These are phyloP conservation scores for Pichia sp. DNA, from an alignment of 1,139 yeast genomes.

Conservation along the genomic window DNA sequence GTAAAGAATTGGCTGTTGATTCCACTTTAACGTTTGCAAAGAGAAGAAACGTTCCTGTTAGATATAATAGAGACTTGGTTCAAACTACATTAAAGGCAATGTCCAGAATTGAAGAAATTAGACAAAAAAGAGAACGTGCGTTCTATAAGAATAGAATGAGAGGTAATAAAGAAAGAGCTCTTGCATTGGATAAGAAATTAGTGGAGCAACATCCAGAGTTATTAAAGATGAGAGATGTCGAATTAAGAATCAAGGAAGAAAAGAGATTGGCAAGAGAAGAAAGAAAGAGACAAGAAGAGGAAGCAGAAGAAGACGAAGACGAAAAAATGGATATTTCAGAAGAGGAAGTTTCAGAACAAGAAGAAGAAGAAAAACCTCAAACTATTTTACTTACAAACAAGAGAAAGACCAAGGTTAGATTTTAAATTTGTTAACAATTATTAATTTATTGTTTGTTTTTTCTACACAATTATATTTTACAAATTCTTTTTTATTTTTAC, in stretches of 20 bases:
- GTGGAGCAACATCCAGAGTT: constrained; percentile 85
- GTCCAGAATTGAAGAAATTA: constrained; percentile 93
- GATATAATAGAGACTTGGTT: constrained; percentile 94
- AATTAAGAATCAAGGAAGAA: constrained; percentile 74
- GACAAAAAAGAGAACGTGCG: constrained; percentile 94
- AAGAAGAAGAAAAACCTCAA: constrained; percentile 52
- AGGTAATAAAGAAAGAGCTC: constrained; percentile 85
- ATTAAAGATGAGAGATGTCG: constrained; percentile 88
- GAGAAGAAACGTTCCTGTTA: constrained; percentile 95
- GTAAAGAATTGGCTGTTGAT: constrained; percentile 96
- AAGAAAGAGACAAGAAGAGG: constrained; percentile 34
- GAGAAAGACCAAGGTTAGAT: constrained; percentile 33
- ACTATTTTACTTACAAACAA: constrained; percentile 74
- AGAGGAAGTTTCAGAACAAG: constrained; percentile 36
- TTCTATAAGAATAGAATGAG: constrained; percentile 99
- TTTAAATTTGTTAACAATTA: constrained; percentile 13
- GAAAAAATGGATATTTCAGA: constrained; percentile 34
- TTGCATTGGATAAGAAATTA: constrained; percentile 80
- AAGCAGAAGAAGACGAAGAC: constrained; percentile 22
- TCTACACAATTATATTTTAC: not conserved
- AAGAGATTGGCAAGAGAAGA: constrained; percentile 51
- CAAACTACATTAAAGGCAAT: constrained; percentile 91
- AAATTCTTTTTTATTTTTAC: not conserved
- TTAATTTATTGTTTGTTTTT: not conserved
- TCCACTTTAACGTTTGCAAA: constrained; percentile 94